Evolutionary conservation across 2,329 filamentous ascomycete species (phyloP).

Genomic region (Coleophoma crateriformis): DNA sequence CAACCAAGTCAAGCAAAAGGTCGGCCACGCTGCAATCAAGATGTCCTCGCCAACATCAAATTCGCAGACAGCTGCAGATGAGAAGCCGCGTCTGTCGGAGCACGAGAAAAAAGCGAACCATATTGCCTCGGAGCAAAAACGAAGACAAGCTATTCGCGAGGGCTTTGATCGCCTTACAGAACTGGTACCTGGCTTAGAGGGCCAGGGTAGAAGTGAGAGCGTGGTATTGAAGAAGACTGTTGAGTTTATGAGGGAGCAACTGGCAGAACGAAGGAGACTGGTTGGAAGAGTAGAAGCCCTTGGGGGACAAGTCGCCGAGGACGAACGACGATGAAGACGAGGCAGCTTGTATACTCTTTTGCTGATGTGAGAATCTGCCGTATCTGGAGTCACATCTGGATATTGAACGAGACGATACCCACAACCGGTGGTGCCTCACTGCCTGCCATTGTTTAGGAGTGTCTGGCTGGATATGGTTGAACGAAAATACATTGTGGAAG

Average conservation of each 20-base stretch:
- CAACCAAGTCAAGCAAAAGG: too few species aligned
- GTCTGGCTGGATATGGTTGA: too few species aligned
- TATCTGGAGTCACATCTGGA: too few species aligned
- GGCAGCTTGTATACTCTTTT: too few species aligned
- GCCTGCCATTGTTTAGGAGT: too few species aligned
- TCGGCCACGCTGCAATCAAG: not conserved
- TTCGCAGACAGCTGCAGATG: not conserved
- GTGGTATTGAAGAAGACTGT: slow-evolving; percentile 57
- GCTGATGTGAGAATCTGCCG: too few species aligned
- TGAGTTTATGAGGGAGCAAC: slow-evolving; percentile 43
- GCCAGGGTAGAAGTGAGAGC: slow-evolving; percentile 64
- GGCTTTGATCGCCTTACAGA: slow-evolving; percentile 64
- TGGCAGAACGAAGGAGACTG: slow-evolving; percentile 43
- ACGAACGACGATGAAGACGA: too few species aligned
- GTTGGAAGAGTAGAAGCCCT: slow-evolving; percentile 43
- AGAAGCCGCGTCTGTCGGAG: slow-evolving; percentile 59
- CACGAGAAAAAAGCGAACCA: slow-evolving; percentile 71
- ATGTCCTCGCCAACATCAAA: not conserved
- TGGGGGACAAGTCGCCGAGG: slow-evolving; percentile 38
- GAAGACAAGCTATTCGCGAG: slow-evolving; percentile 49
- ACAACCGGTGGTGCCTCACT: too few species aligned
- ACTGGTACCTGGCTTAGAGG: slow-evolving; percentile 63
- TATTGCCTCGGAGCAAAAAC: slow-evolving; percentile 59
- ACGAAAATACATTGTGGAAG: too few species aligned
- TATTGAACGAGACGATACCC: too few species aligned